phyloP scores from a whole-genome alignment of 495 filamentous ascomycete species.

The Friedmanniomyces simplex region DNA sequence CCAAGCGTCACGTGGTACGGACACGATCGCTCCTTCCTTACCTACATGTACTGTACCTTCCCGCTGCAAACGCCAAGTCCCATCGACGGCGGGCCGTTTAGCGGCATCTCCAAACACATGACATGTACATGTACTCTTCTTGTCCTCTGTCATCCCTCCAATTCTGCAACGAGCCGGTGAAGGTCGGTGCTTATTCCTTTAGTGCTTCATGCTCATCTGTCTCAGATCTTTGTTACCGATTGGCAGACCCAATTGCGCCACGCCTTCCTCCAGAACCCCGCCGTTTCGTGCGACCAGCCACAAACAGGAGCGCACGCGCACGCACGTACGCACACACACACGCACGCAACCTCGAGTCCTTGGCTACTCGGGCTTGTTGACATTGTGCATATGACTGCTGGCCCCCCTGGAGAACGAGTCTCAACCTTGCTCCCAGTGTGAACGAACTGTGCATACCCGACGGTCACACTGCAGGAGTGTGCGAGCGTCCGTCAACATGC shows the following conservation, averaged over 20 bases:
- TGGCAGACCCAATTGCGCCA: background rate
- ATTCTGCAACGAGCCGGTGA: background rate
- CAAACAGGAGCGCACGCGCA: background rate
- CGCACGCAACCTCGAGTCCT: background rate
- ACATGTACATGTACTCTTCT: background rate
- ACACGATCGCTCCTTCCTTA: background rate
- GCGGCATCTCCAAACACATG: background rate
- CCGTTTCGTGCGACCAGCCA: background rate
- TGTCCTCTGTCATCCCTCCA: background rate
- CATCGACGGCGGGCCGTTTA: background rate
- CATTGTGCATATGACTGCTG: background rate
- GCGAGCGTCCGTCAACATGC: slow-evolving; percentile 2
- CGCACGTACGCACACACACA: background rate
- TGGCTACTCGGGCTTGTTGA: background rate
- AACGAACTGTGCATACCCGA: background rate
- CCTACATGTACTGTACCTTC: background rate
- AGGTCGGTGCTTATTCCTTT: background rate
- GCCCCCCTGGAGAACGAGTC: background rate
- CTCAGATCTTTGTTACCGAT: background rate
- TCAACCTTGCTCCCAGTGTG: background rate
- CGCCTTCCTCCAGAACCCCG: background rate
- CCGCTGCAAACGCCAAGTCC: background rate
- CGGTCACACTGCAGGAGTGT: background rate
- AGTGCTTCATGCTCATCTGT: background rate
- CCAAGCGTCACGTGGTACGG: background rate